Evolutionary conservation across 2,329 filamentous ascomycete genomes (phyloP).

Genomic region (Lasiodiplodia gonubiensis): DNA sequence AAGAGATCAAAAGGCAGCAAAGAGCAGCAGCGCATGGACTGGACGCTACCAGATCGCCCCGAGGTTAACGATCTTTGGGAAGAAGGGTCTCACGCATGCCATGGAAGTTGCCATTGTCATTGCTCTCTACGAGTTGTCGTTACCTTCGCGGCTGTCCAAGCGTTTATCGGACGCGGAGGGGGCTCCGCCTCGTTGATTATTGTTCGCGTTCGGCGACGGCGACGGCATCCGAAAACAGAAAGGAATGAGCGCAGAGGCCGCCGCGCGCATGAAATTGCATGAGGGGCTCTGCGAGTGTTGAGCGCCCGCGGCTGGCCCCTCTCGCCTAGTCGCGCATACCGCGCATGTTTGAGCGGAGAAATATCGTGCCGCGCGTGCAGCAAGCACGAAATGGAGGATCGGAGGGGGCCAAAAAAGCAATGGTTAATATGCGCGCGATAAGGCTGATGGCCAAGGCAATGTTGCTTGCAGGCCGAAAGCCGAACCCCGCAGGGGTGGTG

Average conservation of each 20-base stretch:
- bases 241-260: background rate
- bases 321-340: conserved; percentile 19
- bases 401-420: background rate
- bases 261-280: conserved; percentile 12
- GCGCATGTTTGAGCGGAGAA: conserved; percentile 14
- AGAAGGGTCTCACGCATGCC: background rate
- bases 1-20: background rate
- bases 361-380: background rate
- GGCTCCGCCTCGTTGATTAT: background rate
- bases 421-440: conserved; percentile 2
- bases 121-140: background rate
- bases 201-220: background rate
- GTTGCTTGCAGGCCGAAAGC: conserved; percentile 19
- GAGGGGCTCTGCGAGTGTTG: background rate
- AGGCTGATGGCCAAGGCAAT: conserved; percentile 17
- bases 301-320: background rate
- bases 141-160: background rate
- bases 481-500: conserved; percentile 19
- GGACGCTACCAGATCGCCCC: background rate
- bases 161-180: background rate
- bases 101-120: conserved; percentile 20
- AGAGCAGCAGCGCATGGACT: background rate
- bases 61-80: background rate
- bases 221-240: background rate
- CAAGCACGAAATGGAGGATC: background rate